Base-by-base conservation (phyloP, 1,284 basidiomycete species). In the Naganishia sp. region DNA sequence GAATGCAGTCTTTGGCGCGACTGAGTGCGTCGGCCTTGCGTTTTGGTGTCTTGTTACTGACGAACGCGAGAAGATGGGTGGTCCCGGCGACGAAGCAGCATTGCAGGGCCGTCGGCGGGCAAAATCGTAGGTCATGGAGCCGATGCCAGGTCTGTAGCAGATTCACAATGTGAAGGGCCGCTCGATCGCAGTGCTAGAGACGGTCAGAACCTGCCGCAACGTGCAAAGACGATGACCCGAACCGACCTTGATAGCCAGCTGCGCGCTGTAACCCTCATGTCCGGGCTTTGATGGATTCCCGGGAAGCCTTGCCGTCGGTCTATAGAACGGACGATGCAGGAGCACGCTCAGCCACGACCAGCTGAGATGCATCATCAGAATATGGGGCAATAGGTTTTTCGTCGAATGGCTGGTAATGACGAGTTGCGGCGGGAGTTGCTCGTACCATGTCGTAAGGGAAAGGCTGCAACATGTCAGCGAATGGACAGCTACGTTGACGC, bases 81-180 rank as follows among this genome's bases (percentile, higher is more conserved):
- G 87, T 88, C 18, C 87, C 87, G 0, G 87, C 86, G 7, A 84
- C 83, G 74, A 88, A 89, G 55, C 85, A 80, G 52, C 84, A 83
- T 71, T 88, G 87, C 33, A 87, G 81, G 54, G 86, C 79, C 6
- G 86, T 87, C 52, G 88, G 83, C 0, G 87, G 85, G 18, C 83
- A 81, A 71, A 84, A 87, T 33, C 87, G 85, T 4, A 89, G 78
- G 0, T 81, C 81, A 72, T 88, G 88, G 18, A 85, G 81, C 10
- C 77, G 76, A 53, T 83, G 81, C 84, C 85, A 89, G 2, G 83
- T 83, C 1, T 78, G 80, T 2, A 85, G 78, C 0, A 88, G 80
- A 13, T 85, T 82, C 75, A 89, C 84, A 65, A 87, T 86, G 64
- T 86, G 85, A 45, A 85, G 81, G 0, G 87, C 86, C 0, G 87